Conservation (phyloP, 2,329 filamentous ascomycete genomes). For the Penicillium janthinellum region DNA sequence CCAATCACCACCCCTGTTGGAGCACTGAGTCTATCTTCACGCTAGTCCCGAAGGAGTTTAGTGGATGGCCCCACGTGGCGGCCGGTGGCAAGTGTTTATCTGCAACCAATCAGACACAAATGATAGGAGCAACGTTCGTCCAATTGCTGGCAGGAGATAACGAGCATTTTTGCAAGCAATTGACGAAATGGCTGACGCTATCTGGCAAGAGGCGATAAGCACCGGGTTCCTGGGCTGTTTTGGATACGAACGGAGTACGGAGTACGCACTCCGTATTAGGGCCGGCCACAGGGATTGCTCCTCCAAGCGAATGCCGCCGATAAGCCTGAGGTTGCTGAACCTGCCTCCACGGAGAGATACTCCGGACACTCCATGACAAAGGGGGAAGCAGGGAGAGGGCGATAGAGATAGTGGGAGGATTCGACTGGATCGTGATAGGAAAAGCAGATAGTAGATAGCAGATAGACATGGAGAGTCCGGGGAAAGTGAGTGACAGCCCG, state of each 20-base stretch:
- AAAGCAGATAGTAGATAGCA: not conserved
- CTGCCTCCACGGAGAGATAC: not conserved
- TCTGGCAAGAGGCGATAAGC: not conserved
- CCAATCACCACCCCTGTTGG: constrained; percentile 7
- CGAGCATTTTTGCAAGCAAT: not conserved
- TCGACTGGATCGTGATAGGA: not conserved
- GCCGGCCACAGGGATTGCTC: not conserved
- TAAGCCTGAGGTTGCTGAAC: not conserved
- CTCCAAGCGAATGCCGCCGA: not conserved
- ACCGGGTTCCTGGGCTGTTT: not conserved
- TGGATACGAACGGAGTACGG: not conserved
- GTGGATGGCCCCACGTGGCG: constrained; percentile 8
- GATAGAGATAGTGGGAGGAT: not conserved
- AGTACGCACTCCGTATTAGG: not conserved
- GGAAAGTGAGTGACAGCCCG: not conserved
- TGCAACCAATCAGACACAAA: constrained; percentile 24
- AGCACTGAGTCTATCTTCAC: not conserved
- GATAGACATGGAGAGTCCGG: not conserved
- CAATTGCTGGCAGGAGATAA: constrained; percentile 21
- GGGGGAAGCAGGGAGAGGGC: not conserved
- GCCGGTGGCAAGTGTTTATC: constrained; percentile 27
- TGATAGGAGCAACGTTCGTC: constrained; percentile 11
- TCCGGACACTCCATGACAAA: not conserved
- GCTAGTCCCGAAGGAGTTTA: constrained; percentile 3
- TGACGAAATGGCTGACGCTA: not conserved